These are phyloP conservation scores for Magnaporthales sp. DNA, from an alignment of 2,329 filamentous ascomycete genomes.

Conservation along the genomic window DNA sequence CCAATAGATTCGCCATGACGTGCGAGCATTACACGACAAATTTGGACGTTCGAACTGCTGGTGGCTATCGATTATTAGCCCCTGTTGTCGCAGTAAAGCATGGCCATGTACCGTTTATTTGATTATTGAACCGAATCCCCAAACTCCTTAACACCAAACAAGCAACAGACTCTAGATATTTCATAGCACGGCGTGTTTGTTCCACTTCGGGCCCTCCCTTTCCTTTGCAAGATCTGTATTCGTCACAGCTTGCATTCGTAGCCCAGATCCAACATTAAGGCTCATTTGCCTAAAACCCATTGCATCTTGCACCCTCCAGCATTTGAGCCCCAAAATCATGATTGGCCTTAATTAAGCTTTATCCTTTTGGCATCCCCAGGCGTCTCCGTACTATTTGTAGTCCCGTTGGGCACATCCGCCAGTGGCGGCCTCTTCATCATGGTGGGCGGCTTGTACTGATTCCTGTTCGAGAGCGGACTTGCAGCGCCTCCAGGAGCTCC, in stretches of 20 bases:
- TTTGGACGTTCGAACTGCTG: too few relatives aligned
- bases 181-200: neutral
- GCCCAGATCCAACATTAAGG: neutral
- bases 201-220: neutral
- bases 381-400: conserved; percentile 15
- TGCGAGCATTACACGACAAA: neutral
- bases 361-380: conserved; percentile 43
- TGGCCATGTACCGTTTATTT: neutral
- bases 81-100: neutral
- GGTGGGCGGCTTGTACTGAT: conserved; percentile 50
- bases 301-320: neutral
- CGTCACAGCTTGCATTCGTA: neutral
- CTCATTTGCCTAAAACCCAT: neutral
- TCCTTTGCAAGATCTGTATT: neutral
- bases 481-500: conserved; percentile 44
- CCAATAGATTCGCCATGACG: neutral
- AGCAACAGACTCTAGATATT: neutral
- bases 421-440: conserved; percentile 49
- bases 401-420: conserved; percentile 40
- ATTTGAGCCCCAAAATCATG: too few relatives aligned
- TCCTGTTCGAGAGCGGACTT: conserved; percentile 50
- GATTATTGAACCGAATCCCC: neutral
- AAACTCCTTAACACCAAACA: neutral
- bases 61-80: too few relatives aligned
- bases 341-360: conserved; percentile 24